Base-by-base conservation (phyloP, 768 basidiomycete genomes). In the Agaricus subrufescens region DNA sequence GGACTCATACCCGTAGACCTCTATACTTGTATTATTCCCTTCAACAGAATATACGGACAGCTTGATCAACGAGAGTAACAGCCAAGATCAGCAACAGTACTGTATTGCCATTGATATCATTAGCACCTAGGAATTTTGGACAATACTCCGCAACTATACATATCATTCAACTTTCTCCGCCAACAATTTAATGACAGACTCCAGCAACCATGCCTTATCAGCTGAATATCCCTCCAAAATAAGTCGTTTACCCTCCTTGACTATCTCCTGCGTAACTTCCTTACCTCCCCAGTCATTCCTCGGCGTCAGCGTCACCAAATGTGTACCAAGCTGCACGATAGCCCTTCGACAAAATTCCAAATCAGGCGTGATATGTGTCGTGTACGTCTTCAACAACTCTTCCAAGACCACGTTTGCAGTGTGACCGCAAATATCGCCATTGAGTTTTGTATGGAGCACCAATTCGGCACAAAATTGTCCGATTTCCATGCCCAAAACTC, bases 21-120 rank as follows among this genome's bases (percentile, higher is more conserved):
- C 19, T 19, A 19, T 19, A 19, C 19, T 19, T 19, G 19, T 19
- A 63, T 87, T 91, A 3, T 90, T 90, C 85, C 88, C 81, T 91
- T 91, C 93, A 54, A 82, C 80, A 2, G 84, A 83, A 61, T 91
- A 77, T 6, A 92, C 67, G 7, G 89, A 91, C 29, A 93, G 70
- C 57, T 89, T 81, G 8, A 84, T 86, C 10, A 78, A 76, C 2
- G 88, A 91, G 2, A 91, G 91, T n/a, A 88, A 19, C 19, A 19
- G 19, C 19, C 19, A 19, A 1, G 19, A 19, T 19, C 19, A 19
- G 19, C 19, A 19, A 19, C 19, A 19, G 19, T 19, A 19, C 19
- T 19, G 19, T 19, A 19, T 19, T 19, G 19, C 19, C 19, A 19
- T 19, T 19, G 19, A 19, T 19, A 19, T n/a, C n/a, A n/a, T n/a